Percentiles rank a stretch among this genome's conserved stretches.
Evolutionary conservation across 2,329 filamentous ascomycete species (phyloP).

Genomic region (Pseudogymnoascus verrucosus): DNA sequence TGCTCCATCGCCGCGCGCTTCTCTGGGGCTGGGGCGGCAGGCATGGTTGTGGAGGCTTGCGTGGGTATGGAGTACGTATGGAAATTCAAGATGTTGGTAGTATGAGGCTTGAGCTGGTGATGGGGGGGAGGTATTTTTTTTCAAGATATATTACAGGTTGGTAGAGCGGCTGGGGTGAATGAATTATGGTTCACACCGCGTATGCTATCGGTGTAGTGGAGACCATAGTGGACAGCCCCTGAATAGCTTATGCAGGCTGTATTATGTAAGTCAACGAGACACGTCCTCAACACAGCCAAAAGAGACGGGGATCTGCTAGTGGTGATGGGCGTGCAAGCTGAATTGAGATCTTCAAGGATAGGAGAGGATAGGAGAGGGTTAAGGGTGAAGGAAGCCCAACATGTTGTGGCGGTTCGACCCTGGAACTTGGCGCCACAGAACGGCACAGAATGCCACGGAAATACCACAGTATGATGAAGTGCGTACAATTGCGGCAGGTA

Average conservation of each 20-base stretch:
- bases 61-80: not conserved
- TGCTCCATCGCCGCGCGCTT: not conserved
- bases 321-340: not conserved
- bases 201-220: conserved; percentile 2
- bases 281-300: not conserved
- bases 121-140: not conserved
- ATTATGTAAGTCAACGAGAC: conserved; percentile 3
- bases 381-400: not conserved
- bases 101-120: not conserved
- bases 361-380: not conserved
- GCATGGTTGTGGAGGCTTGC: not conserved
- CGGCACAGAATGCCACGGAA: not conserved
- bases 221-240: conserved; percentile 1
- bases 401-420: not conserved
- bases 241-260: not conserved
- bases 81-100: not conserved
- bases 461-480: not conserved
- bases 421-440: not conserved
- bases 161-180: not conserved
- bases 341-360: conserved; percentile 7
- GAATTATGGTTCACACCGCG: conserved; percentile 4
- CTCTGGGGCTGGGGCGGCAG: not conserved
- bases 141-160: not conserved
- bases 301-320: not conserved
- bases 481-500: not conserved